A percentile compares a stretch with the other conserved stretches of the same genome.
Evolutionary conservation across 2,329 filamentous ascomycete genomes (phyloP).

Genomic region (Microdochium nivale): DNA sequence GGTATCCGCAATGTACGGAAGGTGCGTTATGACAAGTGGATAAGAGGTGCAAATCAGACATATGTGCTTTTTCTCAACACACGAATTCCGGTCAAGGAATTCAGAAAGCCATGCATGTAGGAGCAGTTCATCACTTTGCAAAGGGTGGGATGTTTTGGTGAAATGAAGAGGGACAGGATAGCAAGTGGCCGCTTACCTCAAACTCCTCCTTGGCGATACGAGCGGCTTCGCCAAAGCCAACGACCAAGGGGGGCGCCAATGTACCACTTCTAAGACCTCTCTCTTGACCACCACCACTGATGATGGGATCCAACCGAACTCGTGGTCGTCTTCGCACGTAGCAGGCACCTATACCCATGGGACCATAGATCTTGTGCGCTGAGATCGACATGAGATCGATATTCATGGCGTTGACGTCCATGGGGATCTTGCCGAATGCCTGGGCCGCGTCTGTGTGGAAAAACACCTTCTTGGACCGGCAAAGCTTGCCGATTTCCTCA

Average conservation of each 20-base stretch:
- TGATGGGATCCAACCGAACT: slow-evolving; percentile 91
- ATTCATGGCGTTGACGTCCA: slow-evolving; percentile 97
- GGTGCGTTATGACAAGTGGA: not conserved
- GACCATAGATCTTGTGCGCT: slow-evolving; percentile 96
- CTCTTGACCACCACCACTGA: slow-evolving; percentile 93
- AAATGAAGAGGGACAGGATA: slow-evolving; percentile 10
- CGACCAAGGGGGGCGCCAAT: slow-evolving; percentile 76
- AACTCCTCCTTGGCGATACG: slow-evolving; percentile 86
- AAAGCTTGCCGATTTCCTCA: slow-evolving; percentile 86
- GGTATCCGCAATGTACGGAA: not conserved
- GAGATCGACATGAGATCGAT: slow-evolving; percentile 98
- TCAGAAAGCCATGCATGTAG: slow-evolving; percentile 89
- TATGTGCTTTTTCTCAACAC: slow-evolving; percentile 59
- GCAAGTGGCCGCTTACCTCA: slow-evolving; percentile 53
- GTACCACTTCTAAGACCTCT: slow-evolving; percentile 91
- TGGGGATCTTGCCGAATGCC: slow-evolving; percentile 94
- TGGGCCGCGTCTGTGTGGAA: slow-evolving; percentile 97
- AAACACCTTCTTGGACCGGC: slow-evolving; percentile 85
- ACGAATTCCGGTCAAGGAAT: slow-evolving; percentile 52
- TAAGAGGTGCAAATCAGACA: slow-evolving; percentile 43
- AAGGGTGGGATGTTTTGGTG: slow-evolving; percentile 8
- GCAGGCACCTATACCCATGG: slow-evolving; percentile 94
- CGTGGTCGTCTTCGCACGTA: slow-evolving; percentile 88
- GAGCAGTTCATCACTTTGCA: slow-evolving; percentile 69
- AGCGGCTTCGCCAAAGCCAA: slow-evolving; percentile 93